Evolutionary conservation across 345 rosid species (phyloP), one percentile per base, ranked within the genome.

Genomic region (Pistacia integerrima): DNA sequence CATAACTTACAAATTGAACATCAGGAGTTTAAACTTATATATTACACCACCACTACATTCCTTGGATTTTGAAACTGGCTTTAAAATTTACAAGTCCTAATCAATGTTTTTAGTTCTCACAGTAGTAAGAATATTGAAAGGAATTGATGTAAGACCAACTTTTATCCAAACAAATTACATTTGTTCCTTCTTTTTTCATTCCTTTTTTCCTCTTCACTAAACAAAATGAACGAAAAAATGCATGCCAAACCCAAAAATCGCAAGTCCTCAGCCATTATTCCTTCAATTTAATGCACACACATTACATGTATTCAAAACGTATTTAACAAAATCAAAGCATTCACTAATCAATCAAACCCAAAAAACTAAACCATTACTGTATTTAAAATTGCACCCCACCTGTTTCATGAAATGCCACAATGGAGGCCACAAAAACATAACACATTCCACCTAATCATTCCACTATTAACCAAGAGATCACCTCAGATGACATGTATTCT

Each of bases 351-450:
- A 48, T 44, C 55, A 36, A 41, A 59, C 35, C 35, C 16, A 28
- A 44, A 44, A 44, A 6, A 58, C 0, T 33, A 46, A 4, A 72
- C 17, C 20, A 28, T 28, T 16, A 33, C 6, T 17, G 58, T 10
- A 17, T 28, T 48, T 0, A 28, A 33, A 8, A 11, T 12, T 18
- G 76, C 30, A 18, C 38, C 11, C 76, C 60, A 62, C 30, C 60
- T 9, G 25, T 63, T 73, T n/a, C 36, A 74, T 20, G 12, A 49
- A 74, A 51, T 63, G 70, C 14, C 77, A n/a, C 30, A 17, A 30
- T 22, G 46, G 46, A 49, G 4, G 7, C 2, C 16, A 49, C 9
- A 2, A 3, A 17, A 30, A 3, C 6, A 36, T 28, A 25, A 11
- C 16, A 25, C 8, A 12, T 61, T 28, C 13, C 8, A 33, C 0